These are phyloP conservation scores for Glonium stellatum DNA, from an alignment of 495 filamentous ascomycete genomes.

Conservation along the genomic window DNA sequence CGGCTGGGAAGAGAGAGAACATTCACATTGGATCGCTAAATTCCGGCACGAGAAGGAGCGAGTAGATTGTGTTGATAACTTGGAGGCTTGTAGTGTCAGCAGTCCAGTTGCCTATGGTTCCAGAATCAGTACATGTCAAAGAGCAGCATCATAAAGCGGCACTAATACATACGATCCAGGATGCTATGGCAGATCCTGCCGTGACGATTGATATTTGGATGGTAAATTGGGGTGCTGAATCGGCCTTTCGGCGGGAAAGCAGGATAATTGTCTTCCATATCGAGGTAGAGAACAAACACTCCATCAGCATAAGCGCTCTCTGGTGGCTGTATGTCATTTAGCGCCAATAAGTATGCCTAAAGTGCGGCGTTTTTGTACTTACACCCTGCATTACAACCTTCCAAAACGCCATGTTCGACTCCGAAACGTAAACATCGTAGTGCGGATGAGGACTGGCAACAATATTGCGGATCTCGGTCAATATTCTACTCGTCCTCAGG, in stretches of 20 bases:
- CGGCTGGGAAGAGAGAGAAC: background rate
- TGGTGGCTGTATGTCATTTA: constrained; percentile 7
- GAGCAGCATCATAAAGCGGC: no score
- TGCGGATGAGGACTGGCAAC: constrained; percentile 12
- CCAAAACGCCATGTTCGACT: constrained; percentile 32
- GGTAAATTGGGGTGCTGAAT: constrained; percentile 90
- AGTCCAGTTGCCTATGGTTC: background rate
- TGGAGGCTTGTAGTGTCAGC: constrained; percentile 16
- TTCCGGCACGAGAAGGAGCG: constrained; percentile 28
- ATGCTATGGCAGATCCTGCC: constrained; percentile 67
- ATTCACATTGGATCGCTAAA: constrained; percentile 26
- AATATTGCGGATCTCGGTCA: constrained; percentile 28
- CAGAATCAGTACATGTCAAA: no score
- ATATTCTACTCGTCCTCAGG: constrained; percentile 15
- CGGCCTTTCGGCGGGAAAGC: constrained; percentile 16
- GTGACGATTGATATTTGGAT: constrained; percentile 89
- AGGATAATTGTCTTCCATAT: constrained; percentile 28
- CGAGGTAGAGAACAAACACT: constrained; percentile 30
- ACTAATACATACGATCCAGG: constrained; percentile 18
- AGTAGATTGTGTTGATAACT: constrained; percentile 28
- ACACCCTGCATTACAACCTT: constrained; percentile 32
- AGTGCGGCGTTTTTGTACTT: no score
- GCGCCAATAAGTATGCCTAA: no score
- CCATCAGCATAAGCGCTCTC: constrained; percentile 24
- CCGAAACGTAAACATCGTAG: constrained; percentile 33